Conservation (phyloP, 441 rosid genomes). For the Gossypium gossypioides region DNA sequence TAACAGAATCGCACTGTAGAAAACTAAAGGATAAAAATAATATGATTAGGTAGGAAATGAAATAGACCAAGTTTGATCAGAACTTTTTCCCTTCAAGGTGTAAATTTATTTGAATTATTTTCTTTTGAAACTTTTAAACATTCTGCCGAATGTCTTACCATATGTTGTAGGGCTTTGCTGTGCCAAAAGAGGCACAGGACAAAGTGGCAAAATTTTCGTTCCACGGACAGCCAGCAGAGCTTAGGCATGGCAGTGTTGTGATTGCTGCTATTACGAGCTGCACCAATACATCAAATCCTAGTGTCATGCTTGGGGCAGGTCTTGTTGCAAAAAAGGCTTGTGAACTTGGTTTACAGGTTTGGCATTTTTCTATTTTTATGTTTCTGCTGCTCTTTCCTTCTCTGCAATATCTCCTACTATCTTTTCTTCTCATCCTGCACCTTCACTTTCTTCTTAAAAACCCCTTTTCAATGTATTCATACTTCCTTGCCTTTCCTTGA, state of each 20-base stretch:
- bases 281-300: constrained; percentile 97
- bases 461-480: not conserved
- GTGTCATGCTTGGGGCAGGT: constrained; percentile 98
- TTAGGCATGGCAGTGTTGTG: constrained; percentile 92
- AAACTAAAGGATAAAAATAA: not conserved
- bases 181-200: constrained; percentile 76
- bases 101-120: not conserved
- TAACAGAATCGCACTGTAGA: not conserved
- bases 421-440: not conserved
- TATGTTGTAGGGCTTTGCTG: constrained; percentile 70
- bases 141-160: constrained; percentile 1
- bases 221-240: constrained; percentile 76
- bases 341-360: constrained; percentile 88
- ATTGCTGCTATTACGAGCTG: constrained; percentile 99
- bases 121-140: not conserved
- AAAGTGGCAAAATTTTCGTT: constrained; percentile 76
- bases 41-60: not conserved
- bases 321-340: constrained; percentile 96
- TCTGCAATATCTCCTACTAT: not conserved
- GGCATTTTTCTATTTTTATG: constrained; percentile 7
- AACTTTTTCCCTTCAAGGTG: not conserved
- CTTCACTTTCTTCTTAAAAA: not conserved
- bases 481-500: not conserved
- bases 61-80: not conserved
- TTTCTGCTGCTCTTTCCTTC: not conserved